These are phyloP conservation scores for Verticillium isaacii DNA, from an alignment of 2,329 filamentous ascomycete species.

Conservation along the genomic window DNA sequence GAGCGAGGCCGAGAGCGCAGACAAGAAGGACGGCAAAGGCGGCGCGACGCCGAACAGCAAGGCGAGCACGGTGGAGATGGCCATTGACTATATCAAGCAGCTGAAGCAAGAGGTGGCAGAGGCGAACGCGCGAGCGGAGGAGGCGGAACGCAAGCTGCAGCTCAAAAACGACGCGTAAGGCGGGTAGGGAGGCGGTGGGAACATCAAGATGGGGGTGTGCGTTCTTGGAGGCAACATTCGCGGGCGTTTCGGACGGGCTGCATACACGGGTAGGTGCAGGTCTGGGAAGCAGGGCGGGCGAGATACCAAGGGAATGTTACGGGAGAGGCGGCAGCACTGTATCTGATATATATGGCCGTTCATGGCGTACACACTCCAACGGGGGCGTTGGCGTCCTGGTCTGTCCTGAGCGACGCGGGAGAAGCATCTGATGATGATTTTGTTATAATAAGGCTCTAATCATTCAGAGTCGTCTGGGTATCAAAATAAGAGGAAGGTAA, in stretches of 20 bases:
- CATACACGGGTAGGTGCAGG: not conserved
- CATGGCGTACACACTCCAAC: not conserved
- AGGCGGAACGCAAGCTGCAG: slow-evolving; percentile 58
- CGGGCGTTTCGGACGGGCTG: not conserved
- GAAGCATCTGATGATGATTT: not conserved
- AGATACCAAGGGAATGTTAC: not conserved
- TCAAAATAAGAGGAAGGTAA: not conserved
- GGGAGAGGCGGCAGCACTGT: not conserved
- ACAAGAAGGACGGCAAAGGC: slow-evolving; percentile 37
- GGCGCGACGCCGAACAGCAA: slow-evolving; percentile 72
- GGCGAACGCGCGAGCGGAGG: slow-evolving; percentile 57
- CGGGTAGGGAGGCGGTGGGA: not conserved
- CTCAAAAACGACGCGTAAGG: not conserved
- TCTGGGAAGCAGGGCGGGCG: not conserved
- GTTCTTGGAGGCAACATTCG: not conserved
- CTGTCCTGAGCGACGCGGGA: not conserved
- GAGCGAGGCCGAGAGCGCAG: slow-evolving; percentile 37
- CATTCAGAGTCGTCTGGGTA: not conserved
- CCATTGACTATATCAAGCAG: slow-evolving; percentile 90
- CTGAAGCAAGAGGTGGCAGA: slow-evolving; percentile 69
- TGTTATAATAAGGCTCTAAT: not conserved
- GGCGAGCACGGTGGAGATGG: slow-evolving; percentile 94
- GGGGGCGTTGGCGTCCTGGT: not conserved
- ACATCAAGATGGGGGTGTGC: not conserved
- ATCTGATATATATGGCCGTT: not conserved